A percentile compares a stretch with the other conserved stretches of the same genome.
phyloP scores from a whole-genome alignment of 129 eudicot genomes.

The Saussurea involucrata region DNA sequence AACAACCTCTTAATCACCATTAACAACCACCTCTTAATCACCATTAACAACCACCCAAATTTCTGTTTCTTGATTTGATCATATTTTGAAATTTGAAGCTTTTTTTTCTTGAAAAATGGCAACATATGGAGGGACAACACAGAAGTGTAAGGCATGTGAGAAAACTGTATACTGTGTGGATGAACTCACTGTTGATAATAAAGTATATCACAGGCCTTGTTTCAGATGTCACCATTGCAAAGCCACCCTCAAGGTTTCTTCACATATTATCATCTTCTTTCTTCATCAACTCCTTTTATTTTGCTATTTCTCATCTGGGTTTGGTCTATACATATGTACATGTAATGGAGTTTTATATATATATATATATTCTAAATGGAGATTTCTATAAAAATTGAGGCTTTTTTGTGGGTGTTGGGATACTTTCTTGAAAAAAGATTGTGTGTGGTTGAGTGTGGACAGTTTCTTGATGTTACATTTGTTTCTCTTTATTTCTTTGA shows the following conservation, averaged over 20 bases:
- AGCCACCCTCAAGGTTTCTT: constrained; percentile 86
- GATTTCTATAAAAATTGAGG: not conserved
- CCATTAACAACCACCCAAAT: not conserved
- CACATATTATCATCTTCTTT: not conserved
- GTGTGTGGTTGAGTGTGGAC: not conserved
- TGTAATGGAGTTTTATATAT: not conserved
- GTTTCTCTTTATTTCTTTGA: not conserved
- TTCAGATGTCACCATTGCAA: constrained; percentile 99
- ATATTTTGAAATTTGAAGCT: no score
- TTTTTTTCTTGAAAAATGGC: constrained; percentile 36
- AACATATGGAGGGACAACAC: constrained; percentile 77
- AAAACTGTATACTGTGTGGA: constrained; percentile 93
- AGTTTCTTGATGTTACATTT: not conserved
- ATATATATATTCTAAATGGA: not conserved
- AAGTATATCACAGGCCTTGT: constrained; percentile 80
- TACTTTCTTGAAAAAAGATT: not conserved
- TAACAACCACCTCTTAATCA: no score
- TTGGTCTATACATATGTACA: not conserved
- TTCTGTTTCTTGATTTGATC: no score
- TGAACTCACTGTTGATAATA: constrained; percentile 80
- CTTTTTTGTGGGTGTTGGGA: not conserved
- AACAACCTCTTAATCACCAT: not conserved
- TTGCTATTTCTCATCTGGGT: constrained; percentile 16
- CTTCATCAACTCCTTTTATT: not conserved
- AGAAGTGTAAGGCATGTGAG: constrained; percentile 94